Conservation (phyloP, 1,139 yeast genomes). For the Zygotorulaspora mrakii region DNA sequence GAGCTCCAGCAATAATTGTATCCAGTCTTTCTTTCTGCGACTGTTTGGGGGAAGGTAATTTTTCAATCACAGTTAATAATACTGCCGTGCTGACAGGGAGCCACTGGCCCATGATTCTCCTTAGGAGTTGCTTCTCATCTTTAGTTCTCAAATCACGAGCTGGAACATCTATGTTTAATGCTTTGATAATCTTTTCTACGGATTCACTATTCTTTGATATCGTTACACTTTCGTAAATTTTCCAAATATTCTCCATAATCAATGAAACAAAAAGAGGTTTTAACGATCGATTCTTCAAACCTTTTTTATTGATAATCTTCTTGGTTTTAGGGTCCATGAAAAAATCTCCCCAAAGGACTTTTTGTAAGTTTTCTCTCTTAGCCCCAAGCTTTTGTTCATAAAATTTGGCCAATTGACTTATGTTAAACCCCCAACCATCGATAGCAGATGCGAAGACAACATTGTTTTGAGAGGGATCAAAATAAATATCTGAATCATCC, state of each 20-base stretch:
- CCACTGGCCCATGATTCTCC: constrained; percentile 87
- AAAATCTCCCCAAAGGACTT: constrained; percentile 95
- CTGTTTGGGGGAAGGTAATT: constrained; percentile 73
- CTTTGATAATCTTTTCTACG: constrained; percentile 67
- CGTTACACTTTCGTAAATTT: constrained; percentile 70
- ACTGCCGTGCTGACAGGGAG: constrained; percentile 86
- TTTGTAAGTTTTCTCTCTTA: constrained; percentile 70
- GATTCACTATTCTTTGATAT: constrained; percentile 65
- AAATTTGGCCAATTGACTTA: constrained; percentile 82
- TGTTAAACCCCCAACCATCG: constrained; percentile 97
- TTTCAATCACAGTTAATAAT: constrained; percentile 76
- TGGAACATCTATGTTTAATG: constrained; percentile 62
- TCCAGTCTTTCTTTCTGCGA: constrained; percentile 75
- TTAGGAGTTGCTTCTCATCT: constrained; percentile 62
- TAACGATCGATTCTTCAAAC: constrained; percentile 46
- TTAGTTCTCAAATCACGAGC: constrained; percentile 80
- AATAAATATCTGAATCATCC: constrained; percentile 81
- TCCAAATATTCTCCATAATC: constrained; percentile 89
- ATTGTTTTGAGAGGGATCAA: constrained; percentile 84
- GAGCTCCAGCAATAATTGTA: constrained; percentile 57
- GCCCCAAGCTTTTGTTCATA: constrained; percentile 84
- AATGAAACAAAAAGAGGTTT: constrained; percentile 86
- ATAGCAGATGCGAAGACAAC: constrained; percentile 92
- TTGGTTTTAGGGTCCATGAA: constrained; percentile 87
- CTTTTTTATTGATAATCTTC: constrained; percentile 62